phyloP scores from a whole-genome alignment of 495 filamentous ascomycete species.

The Choiromyces venosus region DNA sequence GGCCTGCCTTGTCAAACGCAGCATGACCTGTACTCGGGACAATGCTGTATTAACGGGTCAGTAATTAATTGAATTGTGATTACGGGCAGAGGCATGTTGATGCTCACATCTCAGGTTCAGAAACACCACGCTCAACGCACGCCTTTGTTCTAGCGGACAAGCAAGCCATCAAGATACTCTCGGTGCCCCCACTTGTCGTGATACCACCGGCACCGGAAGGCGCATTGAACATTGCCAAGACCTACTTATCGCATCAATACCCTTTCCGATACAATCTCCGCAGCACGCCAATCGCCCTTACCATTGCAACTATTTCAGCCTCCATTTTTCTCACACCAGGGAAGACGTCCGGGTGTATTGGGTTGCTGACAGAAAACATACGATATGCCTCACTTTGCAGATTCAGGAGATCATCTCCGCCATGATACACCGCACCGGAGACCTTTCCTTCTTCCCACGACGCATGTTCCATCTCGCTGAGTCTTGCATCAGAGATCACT shows the following conservation, averaged over 20 bases:
- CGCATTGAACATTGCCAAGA: slow-evolving; percentile 85
- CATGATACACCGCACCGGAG: slow-evolving; percentile 94
- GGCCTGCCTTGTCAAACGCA: slow-evolving; percentile 89
- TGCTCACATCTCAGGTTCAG: slow-evolving; percentile 86
- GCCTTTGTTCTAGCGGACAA: slow-evolving; percentile 85
- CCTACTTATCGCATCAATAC: slow-evolving; percentile 43
- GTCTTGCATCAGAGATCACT: slow-evolving; percentile 23
- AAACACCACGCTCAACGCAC: slow-evolving; percentile 73
- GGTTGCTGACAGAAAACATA: slow-evolving; percentile 92
- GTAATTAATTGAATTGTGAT: slow-evolving; percentile 18
- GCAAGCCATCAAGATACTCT: slow-evolving; percentile 93
- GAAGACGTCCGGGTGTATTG: slow-evolving; percentile 98
- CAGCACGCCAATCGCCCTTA: slow-evolving; percentile 33
- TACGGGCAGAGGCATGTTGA: background rate
- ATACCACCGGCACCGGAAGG: slow-evolving; percentile 77
- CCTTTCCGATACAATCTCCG: background rate
- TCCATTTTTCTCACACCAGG: slow-evolving; percentile 99
- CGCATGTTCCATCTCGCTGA: slow-evolving; percentile 84
- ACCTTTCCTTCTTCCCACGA: slow-evolving; percentile 95
- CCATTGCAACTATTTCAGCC: slow-evolving; percentile 96
- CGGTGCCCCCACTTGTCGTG: slow-evolving; percentile 87
- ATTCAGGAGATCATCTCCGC: slow-evolving; percentile 73
- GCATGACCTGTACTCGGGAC: slow-evolving; percentile 91
- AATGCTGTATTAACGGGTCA: slow-evolving; percentile 55
- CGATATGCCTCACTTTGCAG: slow-evolving; percentile 88